These are phyloP conservation scores for Blastobotrys persicus DNA, from an alignment of 1,139 yeast species.

Conservation along the genomic window DNA sequence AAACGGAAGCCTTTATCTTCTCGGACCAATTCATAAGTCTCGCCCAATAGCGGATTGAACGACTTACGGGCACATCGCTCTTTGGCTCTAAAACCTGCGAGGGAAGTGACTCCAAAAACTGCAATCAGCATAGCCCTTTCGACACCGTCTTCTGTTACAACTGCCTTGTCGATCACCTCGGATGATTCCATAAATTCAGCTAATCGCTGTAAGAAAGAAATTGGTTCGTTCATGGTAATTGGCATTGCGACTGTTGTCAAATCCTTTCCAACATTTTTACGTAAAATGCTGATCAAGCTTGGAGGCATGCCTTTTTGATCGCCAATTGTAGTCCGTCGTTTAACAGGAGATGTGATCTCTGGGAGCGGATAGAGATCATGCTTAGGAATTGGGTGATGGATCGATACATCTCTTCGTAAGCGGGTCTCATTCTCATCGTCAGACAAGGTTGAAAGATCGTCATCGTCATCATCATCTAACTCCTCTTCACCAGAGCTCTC, in stretches of 20 bases:
- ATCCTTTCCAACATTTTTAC: constrained; percentile 93
- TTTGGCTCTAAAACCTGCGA: constrained; percentile 69
- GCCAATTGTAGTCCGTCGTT: constrained; percentile 52
- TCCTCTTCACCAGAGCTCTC: constrained; percentile 30
- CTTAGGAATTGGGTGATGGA: constrained; percentile 7
- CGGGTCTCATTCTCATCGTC: constrained; percentile 15
- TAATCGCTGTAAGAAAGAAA: constrained; percentile 73
- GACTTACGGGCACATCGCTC: constrained; percentile 82
- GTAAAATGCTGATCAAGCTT: constrained; percentile 68
- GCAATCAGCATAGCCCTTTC: constrained; percentile 66
- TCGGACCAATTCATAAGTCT: constrained; percentile 78
- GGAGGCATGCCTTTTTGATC: constrained; percentile 53
- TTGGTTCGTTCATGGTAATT: constrained; percentile 88
- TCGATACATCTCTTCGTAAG: constrained; percentile 9
- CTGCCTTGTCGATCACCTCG: constrained; percentile 61
- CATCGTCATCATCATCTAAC: constrained; percentile 23
- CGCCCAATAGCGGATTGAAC: constrained; percentile 87
- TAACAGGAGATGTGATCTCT: constrained; percentile 33
- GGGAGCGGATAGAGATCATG: constrained; percentile 17
- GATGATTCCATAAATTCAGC: constrained; percentile 80
- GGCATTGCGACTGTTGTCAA: constrained; percentile 88
- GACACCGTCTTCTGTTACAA: constrained; percentile 45
- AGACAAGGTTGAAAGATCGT: constrained; percentile 23
- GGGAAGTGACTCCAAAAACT: constrained; percentile 73
- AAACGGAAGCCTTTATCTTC: constrained; percentile 71